Evolutionary conservation across 164 flowering plant species (phyloP).

Genomic region (Vitis rupestris): DNA sequence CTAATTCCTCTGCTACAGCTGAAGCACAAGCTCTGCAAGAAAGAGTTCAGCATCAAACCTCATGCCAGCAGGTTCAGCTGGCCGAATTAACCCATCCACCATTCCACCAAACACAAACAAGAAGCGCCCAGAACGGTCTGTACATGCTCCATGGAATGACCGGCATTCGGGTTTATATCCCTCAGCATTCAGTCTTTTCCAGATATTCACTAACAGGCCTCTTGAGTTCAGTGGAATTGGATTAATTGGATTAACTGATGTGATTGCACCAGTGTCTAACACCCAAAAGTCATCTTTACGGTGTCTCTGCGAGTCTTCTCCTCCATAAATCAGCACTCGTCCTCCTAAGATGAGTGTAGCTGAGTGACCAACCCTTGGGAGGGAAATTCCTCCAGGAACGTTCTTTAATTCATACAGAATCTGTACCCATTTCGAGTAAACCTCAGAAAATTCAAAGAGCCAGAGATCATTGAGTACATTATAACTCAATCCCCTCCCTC

Average conservation of each 20-base stretch:
- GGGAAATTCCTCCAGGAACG: constrained; percentile 51
- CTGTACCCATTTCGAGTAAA: constrained; percentile 52
- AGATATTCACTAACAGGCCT: constrained; percentile 33
- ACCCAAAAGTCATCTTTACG: constrained; percentile 87
- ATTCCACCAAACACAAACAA: constrained; percentile 85
- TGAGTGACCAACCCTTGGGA: constrained; percentile 92
- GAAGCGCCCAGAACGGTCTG: constrained; percentile 57
- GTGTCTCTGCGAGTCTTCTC: constrained; percentile 78
- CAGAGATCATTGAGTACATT: constrained; percentile 84
- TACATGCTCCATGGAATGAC: constrained; percentile 86
- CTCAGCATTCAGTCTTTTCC: constrained; percentile 56
- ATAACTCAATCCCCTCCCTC: constrained; percentile 84
- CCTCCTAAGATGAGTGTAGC: constrained; percentile 79
- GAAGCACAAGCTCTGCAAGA: constrained; percentile 57
- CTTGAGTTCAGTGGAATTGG: constrained; percentile 15
- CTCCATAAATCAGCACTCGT: constrained; percentile 70
- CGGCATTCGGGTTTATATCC: constrained; percentile 53
- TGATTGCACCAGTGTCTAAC: constrained; percentile 50
- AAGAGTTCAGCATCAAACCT: constrained; percentile 75
- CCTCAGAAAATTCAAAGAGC: constrained; percentile 55
- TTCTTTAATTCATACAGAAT: constrained; percentile 37
- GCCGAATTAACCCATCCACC: constrained; percentile 77
- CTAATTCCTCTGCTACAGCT: too few species aligned
- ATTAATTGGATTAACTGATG: constrained; percentile 19
- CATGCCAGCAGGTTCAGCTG: constrained; percentile 58